Conservation (phyloP, 208 protist species). For the Zelonia costaricensis region DNA sequence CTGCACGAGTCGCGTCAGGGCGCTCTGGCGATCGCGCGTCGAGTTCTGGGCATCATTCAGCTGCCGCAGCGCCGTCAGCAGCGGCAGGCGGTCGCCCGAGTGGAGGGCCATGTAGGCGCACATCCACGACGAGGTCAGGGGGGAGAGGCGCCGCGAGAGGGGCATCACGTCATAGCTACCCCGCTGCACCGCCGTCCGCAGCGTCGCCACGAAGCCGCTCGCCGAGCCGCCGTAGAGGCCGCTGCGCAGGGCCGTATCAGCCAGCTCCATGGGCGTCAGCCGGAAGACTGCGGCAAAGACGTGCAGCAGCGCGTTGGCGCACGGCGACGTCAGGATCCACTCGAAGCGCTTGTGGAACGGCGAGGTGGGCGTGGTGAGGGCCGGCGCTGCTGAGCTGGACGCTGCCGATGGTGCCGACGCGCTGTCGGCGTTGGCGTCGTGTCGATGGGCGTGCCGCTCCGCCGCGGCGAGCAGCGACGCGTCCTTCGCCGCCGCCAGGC, state of each 20-base stretch:
- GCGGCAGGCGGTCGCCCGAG: constrained; percentile 63
- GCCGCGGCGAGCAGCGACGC: constrained; percentile 6
- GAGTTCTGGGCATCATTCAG: constrained; percentile 38
- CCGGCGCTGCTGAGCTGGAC: not conserved
- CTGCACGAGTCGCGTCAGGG: constrained; percentile 48
- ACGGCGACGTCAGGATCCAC: constrained; percentile 58
- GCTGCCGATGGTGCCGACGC: not conserved
- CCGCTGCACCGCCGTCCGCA: constrained; percentile 33
- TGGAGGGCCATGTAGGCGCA: constrained; percentile 70
- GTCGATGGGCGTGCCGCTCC: constrained; percentile 21
- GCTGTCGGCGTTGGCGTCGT: constrained; percentile 2
- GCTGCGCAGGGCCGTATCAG: constrained; percentile 63
- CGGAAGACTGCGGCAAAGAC: constrained; percentile 60
- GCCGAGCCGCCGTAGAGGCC: constrained; percentile 63
- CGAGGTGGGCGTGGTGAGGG: constrained; percentile 37
- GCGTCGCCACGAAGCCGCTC: constrained; percentile 40
- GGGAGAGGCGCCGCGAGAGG: constrained; percentile 65
- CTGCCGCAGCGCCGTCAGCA: constrained; percentile 60
- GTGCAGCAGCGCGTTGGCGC: constrained; percentile 78
- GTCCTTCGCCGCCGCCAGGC: constrained; percentile 21
- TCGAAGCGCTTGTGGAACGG: constrained; percentile 41
- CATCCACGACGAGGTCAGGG: constrained; percentile 59
- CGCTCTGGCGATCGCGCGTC: constrained; percentile 41
- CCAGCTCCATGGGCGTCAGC: constrained; percentile 64
- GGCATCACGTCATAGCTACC: constrained; percentile 69